A percentile compares a stretch with the other conserved stretches of the same genome.
phyloP scores from a whole-genome alignment of 148 eudicot genomes.

The Cornus controversa region DNA sequence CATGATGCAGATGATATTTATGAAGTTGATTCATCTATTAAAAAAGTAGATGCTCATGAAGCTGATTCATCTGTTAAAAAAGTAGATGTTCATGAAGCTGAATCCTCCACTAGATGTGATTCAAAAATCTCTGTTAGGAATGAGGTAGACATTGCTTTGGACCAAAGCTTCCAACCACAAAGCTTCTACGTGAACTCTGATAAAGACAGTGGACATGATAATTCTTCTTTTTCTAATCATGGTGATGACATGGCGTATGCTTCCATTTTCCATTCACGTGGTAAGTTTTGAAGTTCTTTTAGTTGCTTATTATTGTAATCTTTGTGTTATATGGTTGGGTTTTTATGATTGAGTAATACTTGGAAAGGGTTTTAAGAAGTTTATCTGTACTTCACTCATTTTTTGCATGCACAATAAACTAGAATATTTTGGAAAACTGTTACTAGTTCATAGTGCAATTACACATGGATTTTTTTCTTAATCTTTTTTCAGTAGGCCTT shows the following conservation, averaged over 20 bases:
- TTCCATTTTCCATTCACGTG: constrained; percentile 42
- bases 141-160: constrained; percentile 36
- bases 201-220: constrained; percentile 28
- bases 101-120: constrained; percentile 30
- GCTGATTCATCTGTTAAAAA: constrained; percentile 15
- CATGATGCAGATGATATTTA: constrained; percentile 40
- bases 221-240: constrained; percentile 22
- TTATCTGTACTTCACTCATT: not conserved
- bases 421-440: not conserved
- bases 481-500: not conserved
- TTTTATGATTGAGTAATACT: not conserved
- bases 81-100: constrained; percentile 35
- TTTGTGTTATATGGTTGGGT: constrained; percentile 4
- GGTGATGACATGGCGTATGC: constrained; percentile 34
- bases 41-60: constrained; percentile 34
- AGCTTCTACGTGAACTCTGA: constrained; percentile 36
- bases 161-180: constrained; percentile 21
- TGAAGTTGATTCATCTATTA: constrained; percentile 29
- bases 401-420: not conserved
- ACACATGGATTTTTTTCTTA: not conserved
- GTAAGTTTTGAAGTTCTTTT: constrained; percentile 37
- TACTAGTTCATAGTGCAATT: not conserved
- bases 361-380: not conserved
- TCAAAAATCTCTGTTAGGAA: constrained; percentile 70
- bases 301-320: not conserved